Conservation (phyloP, 345 rosid species). For the Melaleuca quinquenervia region DNA sequence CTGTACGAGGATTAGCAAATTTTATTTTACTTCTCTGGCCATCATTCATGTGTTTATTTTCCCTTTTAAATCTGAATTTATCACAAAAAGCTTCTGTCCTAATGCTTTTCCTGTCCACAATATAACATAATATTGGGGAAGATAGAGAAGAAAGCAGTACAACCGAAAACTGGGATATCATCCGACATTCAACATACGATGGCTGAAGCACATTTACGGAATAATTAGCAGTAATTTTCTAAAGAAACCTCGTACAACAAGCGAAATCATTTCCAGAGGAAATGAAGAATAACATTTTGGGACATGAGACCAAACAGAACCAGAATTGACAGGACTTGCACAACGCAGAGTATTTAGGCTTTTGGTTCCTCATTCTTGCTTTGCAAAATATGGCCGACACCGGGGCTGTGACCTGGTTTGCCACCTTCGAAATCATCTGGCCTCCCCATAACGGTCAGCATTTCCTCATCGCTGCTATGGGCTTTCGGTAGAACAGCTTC, state of each 20-base stretch:
- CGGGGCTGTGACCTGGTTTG: not conserved
- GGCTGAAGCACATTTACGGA: too few species aligned
- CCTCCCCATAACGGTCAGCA: conserved; percentile 6
- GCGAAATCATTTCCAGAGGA: not conserved
- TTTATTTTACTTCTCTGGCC: not conserved
- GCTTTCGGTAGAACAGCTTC: not conserved
- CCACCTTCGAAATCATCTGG: not conserved
- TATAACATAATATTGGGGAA: not conserved
- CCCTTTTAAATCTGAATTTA: not conserved
- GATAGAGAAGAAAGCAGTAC: not conserved
- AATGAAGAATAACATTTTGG: not conserved
- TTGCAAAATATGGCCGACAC: not conserved
- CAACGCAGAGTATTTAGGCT: not conserved
- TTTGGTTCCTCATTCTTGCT: not conserved
- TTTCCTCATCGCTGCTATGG: not conserved
- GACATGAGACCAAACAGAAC: not conserved
- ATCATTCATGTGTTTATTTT: not conserved
- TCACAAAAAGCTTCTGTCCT: not conserved
- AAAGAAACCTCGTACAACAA: not conserved
- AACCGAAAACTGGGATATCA: not conserved
- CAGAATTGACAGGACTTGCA: not conserved
- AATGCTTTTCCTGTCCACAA: not conserved
- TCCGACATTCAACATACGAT: not conserved
- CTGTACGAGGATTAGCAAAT: not conserved
- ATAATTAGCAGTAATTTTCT: not conserved